A percentile compares a stretch with the other conserved stretches of the same genome.
phyloP scores from a whole-genome alignment of 148 eudicot species.

The Chenopodium formosanum region DNA sequence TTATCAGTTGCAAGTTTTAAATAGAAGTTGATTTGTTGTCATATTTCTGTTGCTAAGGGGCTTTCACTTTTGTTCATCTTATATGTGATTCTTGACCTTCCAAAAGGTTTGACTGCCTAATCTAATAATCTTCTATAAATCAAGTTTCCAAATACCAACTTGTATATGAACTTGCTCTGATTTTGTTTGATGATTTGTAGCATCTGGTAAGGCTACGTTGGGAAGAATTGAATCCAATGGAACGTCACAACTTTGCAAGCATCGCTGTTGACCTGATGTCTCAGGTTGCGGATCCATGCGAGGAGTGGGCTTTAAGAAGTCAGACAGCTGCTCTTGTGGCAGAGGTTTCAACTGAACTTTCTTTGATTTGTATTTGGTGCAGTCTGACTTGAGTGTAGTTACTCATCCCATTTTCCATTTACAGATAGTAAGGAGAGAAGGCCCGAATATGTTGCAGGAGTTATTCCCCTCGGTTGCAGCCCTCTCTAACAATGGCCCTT shows the following conservation, averaged over 20 bases:
- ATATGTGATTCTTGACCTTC: background rate
- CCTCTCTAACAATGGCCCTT: constrained; percentile 81
- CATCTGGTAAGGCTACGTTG: constrained; percentile 93
- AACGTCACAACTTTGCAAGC: constrained; percentile 70
- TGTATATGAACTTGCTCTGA: constrained; percentile 16
- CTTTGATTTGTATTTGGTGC: background rate
- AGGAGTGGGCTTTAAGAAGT: constrained; percentile 95
- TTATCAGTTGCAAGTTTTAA: background rate
- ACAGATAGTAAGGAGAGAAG: constrained; percentile 96
- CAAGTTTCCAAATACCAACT: background rate
- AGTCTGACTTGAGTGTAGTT: background rate
- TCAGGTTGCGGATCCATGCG: constrained; percentile 67
- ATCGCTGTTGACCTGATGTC: constrained; percentile 74
- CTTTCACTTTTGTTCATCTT: background rate
- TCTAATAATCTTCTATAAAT: background rate
- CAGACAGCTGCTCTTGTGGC: constrained; percentile 93
- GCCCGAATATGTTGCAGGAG: constrained; percentile 75
- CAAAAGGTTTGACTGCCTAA: background rate
- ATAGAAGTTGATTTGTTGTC: background rate
- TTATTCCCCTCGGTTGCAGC: constrained; percentile 72
- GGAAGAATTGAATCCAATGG: constrained; percentile 70
- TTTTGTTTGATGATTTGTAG: constrained; percentile 37
- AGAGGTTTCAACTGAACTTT: constrained; percentile 48
- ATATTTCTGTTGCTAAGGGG: background rate
- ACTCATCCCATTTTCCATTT: constrained; percentile 21